Percentiles rank a stretch among this genome's conserved stretches.
These are phyloP conservation scores for Citrus trifoliata DNA, from an alignment of 345 rosid genomes.

Conservation along the genomic window DNA sequence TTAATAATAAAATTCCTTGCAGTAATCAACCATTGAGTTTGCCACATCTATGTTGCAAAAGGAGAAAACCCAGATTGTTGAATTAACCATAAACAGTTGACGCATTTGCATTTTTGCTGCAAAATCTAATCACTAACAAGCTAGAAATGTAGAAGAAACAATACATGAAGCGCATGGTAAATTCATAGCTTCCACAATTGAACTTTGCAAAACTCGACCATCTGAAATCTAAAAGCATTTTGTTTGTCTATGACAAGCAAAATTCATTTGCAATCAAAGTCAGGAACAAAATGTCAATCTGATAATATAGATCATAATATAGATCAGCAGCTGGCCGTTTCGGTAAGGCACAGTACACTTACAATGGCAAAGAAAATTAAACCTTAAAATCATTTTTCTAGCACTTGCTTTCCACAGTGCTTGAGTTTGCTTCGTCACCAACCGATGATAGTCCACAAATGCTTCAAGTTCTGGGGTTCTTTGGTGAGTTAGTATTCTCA, in stretches of 20 bases:
- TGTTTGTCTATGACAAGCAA: neutral
- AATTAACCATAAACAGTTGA: neutral
- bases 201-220: no score
- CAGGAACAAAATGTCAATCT: neutral
- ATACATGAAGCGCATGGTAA: neutral
- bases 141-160: neutral
- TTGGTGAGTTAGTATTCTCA: slow-evolving; percentile 39
- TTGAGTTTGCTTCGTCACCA: neutral
- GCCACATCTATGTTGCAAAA: neutral
- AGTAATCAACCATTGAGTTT: neutral
- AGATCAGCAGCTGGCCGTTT: neutral
- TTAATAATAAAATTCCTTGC: neutral
- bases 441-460: neutral
- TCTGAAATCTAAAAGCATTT: neutral
- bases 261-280: neutral
- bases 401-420: neutral
- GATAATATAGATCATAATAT: neutral
- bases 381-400: neutral
- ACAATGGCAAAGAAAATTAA: neutral
- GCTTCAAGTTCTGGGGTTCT: slow-evolving; percentile 61
- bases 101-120: neutral
- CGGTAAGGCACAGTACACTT: neutral
- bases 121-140: neutral
- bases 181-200: no score
- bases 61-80: neutral